phyloP scores from a whole-genome alignment of 208 protist genomes.

The Crithidia acanthocephali region DNA sequence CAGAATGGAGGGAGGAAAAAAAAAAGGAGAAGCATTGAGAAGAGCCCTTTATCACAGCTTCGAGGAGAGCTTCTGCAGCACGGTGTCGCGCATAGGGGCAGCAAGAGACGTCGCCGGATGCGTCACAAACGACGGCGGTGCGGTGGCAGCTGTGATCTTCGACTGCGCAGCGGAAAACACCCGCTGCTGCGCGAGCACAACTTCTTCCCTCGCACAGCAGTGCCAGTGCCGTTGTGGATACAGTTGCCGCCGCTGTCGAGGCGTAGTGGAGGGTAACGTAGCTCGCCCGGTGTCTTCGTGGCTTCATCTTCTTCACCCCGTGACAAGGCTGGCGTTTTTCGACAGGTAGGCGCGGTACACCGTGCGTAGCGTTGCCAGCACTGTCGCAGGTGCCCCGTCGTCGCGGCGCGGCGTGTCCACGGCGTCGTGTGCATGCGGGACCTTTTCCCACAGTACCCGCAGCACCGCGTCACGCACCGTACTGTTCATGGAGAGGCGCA shows the following conservation, averaged over 20 bases:
- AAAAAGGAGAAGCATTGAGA: neutral
- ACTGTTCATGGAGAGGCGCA: conserved; percentile 28
- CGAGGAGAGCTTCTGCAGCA: conserved; percentile 7
- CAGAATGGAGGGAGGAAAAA: neutral
- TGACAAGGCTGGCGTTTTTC: too few species aligned
- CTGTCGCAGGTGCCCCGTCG: neutral
- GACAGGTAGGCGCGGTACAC: conserved; percentile 16
- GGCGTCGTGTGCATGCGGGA: conserved; percentile 12
- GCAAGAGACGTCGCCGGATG: conserved; percentile 12
- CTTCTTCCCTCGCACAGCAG: neutral
- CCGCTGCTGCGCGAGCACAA: neutral
- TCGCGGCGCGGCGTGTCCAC: neutral
- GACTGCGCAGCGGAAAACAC: conserved; percentile 10
- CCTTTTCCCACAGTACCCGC: conserved; percentile 30
- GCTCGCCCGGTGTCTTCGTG: too few species aligned
- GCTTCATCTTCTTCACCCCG: neutral
- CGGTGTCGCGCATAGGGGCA: neutral
- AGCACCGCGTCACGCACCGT: conserved; percentile 22
- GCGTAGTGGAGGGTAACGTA: too few species aligned
- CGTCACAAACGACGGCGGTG: conserved; percentile 16
- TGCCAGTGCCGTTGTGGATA: neutral
- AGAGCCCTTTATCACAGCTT: conserved; percentile 39
- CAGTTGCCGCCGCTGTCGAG: neutral
- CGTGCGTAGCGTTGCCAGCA: conserved; percentile 2
- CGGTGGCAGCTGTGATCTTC: neutral